Base-by-base conservation (phyloP, 2,329 filamentous ascomycete species). In the Pyricularia sp. region DNA sequence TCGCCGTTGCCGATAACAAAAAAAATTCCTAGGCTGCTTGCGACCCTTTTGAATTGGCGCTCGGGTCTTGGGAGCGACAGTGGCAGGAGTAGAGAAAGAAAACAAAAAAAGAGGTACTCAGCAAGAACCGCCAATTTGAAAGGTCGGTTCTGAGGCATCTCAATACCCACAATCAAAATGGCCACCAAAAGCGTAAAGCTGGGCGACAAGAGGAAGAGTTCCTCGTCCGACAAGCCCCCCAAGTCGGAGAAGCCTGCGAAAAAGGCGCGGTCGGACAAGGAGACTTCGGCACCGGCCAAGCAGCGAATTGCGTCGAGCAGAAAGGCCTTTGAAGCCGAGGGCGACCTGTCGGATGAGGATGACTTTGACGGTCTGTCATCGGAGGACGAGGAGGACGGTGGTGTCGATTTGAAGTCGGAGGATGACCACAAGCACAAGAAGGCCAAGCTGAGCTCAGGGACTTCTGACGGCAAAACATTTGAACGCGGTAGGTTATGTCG, bases 161-260 rank as follows among this genome's bases (percentile, higher is more conserved):
- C 65, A 30, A 11, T 66, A 59, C 9, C 6, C 20, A 63, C 31
- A 33, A 12, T 10, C 30, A 77, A 71, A 28, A 86, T 87, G 84
- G 83, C 83, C 42, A 81, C 81, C 14, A 86, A 84, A 75, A 75
- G 76, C 69, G 78, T 80, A 68, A 78, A 79, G 64, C 77, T 78
- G 50, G 84, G 84, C 67, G 82, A 79, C 70, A 90, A 90, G 79
- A 81, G 88, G 72, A 90, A 90, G 78, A 81, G 82, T 42, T 78
- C 80, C 30, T 76, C 81, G 9, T 75, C 74, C 42, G 76, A 77
- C 50, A 87, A 85, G 76, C 78, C 80, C 64, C 78, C 80, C 64
- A 80, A 76, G 67, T 72, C 79, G 23, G 78, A 79, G 65, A 79
- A 79, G 68, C 80, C 79, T 69, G 72, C 76, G 58, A 88, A 88